phyloP scores from a whole-genome alignment of 257 asterid species.

The Solanum commersonii region DNA sequence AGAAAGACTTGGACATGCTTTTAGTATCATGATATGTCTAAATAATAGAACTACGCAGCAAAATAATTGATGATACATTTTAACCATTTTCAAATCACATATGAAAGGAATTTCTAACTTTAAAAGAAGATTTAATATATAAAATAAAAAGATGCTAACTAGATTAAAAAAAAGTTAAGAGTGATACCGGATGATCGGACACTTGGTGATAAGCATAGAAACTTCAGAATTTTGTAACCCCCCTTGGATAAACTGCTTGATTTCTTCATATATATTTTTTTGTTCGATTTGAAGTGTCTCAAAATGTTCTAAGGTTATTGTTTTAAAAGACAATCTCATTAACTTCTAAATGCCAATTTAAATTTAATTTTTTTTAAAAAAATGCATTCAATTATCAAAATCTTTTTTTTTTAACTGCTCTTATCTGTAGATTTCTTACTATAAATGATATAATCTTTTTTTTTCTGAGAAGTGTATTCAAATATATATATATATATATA shows the following conservation, averaged over 20 bases:
- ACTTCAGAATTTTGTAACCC: slow-evolving; percentile 55
- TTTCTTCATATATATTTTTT: slow-evolving; percentile 32
- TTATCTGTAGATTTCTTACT: slow-evolving; percentile 25
- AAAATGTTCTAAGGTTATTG: slow-evolving; percentile 14
- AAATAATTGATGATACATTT: neutral
- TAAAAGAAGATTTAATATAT: neutral
- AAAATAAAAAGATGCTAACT: neutral
- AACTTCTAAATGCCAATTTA: slow-evolving; percentile 8
- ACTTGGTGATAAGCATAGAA: slow-evolving; percentile 53
- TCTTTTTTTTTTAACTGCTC: slow-evolving; percentile 20
- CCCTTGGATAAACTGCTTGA: slow-evolving; percentile 29
- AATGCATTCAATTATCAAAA: slow-evolving; percentile 17
- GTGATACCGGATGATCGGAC: neutral
- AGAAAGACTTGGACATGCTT: neutral
- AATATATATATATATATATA: too few relatives aligned
- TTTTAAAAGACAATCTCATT: slow-evolving; percentile 47
- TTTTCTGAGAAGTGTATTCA: neutral
- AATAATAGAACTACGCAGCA: neutral
- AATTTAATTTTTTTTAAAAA: slow-evolving; percentile 3
- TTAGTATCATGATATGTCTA: neutral
- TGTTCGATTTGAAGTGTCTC: neutral
- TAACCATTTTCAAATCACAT: neutral
- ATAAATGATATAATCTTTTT: neutral
- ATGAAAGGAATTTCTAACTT: neutral
- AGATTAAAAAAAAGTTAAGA: neutral